A percentile compares a stretch with the other conserved stretches of the same genome.
phyloP scores from a whole-genome alignment of 2,329 filamentous ascomycete species.

The Fusarium euwallaceae region DNA sequence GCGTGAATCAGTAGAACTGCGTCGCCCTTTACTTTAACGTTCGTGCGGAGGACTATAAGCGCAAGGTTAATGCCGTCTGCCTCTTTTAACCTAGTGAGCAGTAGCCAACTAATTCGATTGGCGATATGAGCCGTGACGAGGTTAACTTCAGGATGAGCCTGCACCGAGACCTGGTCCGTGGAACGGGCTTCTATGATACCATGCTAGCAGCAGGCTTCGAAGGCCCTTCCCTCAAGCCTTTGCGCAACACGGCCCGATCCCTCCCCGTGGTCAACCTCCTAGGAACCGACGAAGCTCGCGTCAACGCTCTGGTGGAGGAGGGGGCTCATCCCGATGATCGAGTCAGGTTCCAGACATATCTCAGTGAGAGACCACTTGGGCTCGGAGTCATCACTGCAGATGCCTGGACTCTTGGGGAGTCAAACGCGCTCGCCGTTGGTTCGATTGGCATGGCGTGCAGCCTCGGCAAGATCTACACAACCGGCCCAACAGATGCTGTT shows the following conservation, averaged over 20 bases:
- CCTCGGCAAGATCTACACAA: neutral
- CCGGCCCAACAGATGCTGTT: neutral
- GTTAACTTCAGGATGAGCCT: conserved; percentile 9
- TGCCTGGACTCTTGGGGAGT: conserved; percentile 21
- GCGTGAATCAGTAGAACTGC: neutral
- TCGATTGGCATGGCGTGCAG: neutral
- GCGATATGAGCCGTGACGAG: neutral
- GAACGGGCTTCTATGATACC: conserved; percentile 18
- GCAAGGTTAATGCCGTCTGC: conserved; percentile 3
- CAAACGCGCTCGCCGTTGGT: neutral
- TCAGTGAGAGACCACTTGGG: conserved; percentile 16
- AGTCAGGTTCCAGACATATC: conserved; percentile 16
- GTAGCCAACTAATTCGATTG: neutral
- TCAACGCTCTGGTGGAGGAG: conserved; percentile 24
- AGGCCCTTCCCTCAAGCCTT: neutral
- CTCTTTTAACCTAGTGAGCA: neutral
- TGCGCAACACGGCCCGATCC: neutral
- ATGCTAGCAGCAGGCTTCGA: neutral
- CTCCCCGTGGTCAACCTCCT: conserved; percentile 24
- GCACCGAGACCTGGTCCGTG: conserved; percentile 25
- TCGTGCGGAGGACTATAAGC: neutral
- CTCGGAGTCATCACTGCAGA: conserved; percentile 23
- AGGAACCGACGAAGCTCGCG: neutral
- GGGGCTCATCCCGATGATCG: conserved; percentile 8
- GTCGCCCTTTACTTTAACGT: neutral